Percentiles rank a stretch among this genome's conserved stretches.
phyloP scores from a whole-genome alignment of 495 filamentous ascomycete species.

The Aspergillus sclerotiicarbonarius region DNA sequence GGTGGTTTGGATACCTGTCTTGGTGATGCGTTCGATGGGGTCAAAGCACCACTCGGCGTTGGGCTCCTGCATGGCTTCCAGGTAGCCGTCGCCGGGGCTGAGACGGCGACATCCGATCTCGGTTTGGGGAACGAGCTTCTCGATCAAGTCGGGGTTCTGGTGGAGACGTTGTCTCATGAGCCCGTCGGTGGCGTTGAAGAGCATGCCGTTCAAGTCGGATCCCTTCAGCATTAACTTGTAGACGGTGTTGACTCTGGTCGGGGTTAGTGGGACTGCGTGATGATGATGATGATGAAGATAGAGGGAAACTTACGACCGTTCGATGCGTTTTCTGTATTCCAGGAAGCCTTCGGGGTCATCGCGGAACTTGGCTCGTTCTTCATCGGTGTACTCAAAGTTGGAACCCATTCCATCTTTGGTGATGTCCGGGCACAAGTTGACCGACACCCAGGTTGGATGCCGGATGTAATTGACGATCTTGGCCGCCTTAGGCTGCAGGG shows the following conservation, averaged over 20 bases:
- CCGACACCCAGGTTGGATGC: conserved; percentile 20
- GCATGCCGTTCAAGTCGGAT: conserved; percentile 6
- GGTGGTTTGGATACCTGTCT: conserved; percentile 42
- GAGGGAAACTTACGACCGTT: neutral
- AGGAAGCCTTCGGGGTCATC: conserved; percentile 1
- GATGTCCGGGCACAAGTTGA: conserved; percentile 21
- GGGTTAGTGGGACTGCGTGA: neutral
- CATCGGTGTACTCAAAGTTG: conserved; percentile 28
- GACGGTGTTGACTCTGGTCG: conserved; percentile 9
- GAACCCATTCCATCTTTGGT: conserved; percentile 21
- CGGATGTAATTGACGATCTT: conserved; percentile 32
- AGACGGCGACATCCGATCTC: conserved; percentile 44
- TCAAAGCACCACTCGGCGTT: conserved; percentile 49
- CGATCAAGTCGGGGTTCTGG: conserved; percentile 26
- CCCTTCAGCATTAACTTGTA: conserved; percentile 14
- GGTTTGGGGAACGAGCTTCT: conserved; percentile 41
- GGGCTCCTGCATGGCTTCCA: conserved; percentile 33
- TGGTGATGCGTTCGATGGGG: conserved; percentile 47
- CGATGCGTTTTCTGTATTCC: conserved; percentile 5
- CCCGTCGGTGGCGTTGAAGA: neutral
- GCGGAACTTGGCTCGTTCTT: conserved; percentile 24
- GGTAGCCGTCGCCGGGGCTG: conserved; percentile 37
- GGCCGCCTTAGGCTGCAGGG: conserved; percentile 29
- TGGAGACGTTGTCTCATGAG: conserved; percentile 38
- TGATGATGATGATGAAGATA: neutral